Percentiles rank a stretch among this genome's conserved stretches.
phyloP scores from a whole-genome alignment of 2,329 filamentous ascomycete genomes.

The Plectosphaerella cucumerina region DNA sequence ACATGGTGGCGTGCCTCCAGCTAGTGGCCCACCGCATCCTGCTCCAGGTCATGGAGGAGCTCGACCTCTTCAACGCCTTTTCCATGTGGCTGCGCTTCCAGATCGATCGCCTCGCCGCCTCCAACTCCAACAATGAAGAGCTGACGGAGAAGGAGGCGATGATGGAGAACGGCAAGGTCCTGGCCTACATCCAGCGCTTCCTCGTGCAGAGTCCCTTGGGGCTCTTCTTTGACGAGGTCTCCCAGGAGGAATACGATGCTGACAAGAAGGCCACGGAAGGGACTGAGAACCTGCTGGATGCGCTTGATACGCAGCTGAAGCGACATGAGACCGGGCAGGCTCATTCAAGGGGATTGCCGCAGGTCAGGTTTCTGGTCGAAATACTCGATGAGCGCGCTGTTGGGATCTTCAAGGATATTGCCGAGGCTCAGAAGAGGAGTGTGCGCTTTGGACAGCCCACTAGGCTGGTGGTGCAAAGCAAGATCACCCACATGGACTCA shows the following conservation, averaged over 20 bases:
- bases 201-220: slow-evolving; percentile 63
- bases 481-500: slow-evolving; percentile 50
- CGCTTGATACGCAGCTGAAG: slow-evolving; percentile 38
- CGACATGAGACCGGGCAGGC: slow-evolving; percentile 40
- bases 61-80: slow-evolving; percentile 73
- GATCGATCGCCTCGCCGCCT: slow-evolving; percentile 70
- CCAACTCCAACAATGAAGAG: slow-evolving; percentile 61
- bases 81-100: slow-evolving; percentile 80
- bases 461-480: slow-evolving; percentile 38
- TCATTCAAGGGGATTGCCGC: slow-evolving; percentile 49
- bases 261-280: slow-evolving; percentile 37
- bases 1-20: slow-evolving; percentile 71
- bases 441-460: slow-evolving; percentile 61
- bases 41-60: slow-evolving; percentile 67
- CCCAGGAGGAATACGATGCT: slow-evolving; percentile 45
- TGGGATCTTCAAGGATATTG: slow-evolving; percentile 62
- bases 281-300: slow-evolving; percentile 31
- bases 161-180: slow-evolving; percentile 67
- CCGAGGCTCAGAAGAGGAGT: slow-evolving; percentile 64
- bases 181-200: slow-evolving; percentile 73
- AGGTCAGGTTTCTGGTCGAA: slow-evolving; percentile 59
- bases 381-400: slow-evolving; percentile 55
- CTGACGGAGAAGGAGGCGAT: slow-evolving; percentile 72
- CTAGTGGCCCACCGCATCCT: slow-evolving; percentile 72
- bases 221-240: slow-evolving; percentile 51